Conservation (phyloP, 164 flowering plant genomes). For the Protea cynaroides region DNA sequence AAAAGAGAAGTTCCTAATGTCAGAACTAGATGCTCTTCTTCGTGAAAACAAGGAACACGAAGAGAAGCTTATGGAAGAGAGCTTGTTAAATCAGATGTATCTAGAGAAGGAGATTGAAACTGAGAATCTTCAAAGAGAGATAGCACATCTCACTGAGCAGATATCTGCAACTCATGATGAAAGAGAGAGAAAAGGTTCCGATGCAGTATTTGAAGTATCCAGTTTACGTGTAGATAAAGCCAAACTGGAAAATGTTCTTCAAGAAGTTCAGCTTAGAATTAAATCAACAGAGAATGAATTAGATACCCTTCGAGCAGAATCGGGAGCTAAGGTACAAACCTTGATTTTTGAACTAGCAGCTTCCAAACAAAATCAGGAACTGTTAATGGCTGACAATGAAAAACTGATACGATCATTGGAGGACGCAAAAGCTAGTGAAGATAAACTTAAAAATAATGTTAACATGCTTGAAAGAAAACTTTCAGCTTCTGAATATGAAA, state of each 20-base stretch:
- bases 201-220: conserved; percentile 44
- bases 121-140: conserved; percentile 55
- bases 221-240: conserved; percentile 43
- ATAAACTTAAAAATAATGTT: conserved; percentile 28
- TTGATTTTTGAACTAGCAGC: conserved; percentile 40
- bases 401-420: conserved; percentile 36
- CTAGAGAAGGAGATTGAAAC: conserved; percentile 44
- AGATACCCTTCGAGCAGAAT: conserved; percentile 28
- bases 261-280: conserved; percentile 35
- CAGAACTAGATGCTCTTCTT: conserved; percentile 47
- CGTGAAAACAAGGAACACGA: conserved; percentile 37
- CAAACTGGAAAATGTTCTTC: conserved; percentile 37
- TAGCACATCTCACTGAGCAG: conserved; percentile 40
- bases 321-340: conserved; percentile 32
- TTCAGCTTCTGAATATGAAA: conserved; percentile 52
- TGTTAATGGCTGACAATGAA: conserved; percentile 36
- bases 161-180: conserved; percentile 40
- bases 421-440: conserved; percentile 46
- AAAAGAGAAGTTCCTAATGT: conserved; percentile 41
- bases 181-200: conserved; percentile 41
- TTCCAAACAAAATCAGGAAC: conserved; percentile 34
- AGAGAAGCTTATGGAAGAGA: conserved; percentile 42
- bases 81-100: conserved; percentile 34
- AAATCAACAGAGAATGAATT: conserved; percentile 33
- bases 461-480: conserved; percentile 55